Evolutionary conservation across 2,329 filamentous ascomycete genomes (phyloP).

Genomic region (Curvularia sp.): DNA sequence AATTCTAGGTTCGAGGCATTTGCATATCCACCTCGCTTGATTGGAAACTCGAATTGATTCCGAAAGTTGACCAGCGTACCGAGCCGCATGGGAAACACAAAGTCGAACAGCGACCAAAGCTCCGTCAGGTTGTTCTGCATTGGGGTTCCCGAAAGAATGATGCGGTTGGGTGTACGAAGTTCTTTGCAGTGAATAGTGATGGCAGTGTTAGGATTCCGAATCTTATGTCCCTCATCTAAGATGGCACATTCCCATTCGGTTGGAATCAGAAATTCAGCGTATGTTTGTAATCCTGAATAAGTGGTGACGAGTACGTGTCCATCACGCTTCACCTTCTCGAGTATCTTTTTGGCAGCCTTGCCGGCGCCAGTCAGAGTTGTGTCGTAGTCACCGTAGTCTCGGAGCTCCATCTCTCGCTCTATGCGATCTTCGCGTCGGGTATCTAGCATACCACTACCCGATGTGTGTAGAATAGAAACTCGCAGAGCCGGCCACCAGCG

Average conservation of each 20-base stretch:
- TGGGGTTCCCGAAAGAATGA: constrained; percentile 94
- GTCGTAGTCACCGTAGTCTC: constrained; percentile 55
- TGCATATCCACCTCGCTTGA: constrained; percentile 90
- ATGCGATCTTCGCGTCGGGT: constrained; percentile 66
- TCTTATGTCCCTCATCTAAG: constrained; percentile 97
- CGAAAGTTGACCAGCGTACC: constrained; percentile 91
- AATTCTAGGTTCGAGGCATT: constrained; percentile 94
- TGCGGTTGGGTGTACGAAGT: constrained; percentile 83
- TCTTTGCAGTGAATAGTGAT: constrained; percentile 97
- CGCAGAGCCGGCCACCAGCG: constrained; percentile 99
- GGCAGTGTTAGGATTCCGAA: constrained; percentile 92
- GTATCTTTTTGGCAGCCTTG: constrained; percentile 77
- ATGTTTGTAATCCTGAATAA: constrained; percentile 94
- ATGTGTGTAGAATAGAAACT: constrained; percentile 93
- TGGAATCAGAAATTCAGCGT: constrained; percentile 80
- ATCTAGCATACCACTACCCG: constrained; percentile 95
- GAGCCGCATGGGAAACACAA: constrained; percentile 94
- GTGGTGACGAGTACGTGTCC: constrained; percentile 96
- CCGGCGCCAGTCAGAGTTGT: constrained; percentile 61
- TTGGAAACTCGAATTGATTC: constrained; percentile 91
- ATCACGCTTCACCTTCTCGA: constrained; percentile 79
- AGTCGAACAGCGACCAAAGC: constrained; percentile 97
- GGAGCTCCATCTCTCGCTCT: constrained; percentile 67
- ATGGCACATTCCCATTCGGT: constrained; percentile 93
- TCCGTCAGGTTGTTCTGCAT: constrained; percentile 98